These are phyloP conservation scores for Zymoseptoria pseudotritici DNA, from an alignment of 2,329 filamentous ascomycete species.

Conservation along the genomic window DNA sequence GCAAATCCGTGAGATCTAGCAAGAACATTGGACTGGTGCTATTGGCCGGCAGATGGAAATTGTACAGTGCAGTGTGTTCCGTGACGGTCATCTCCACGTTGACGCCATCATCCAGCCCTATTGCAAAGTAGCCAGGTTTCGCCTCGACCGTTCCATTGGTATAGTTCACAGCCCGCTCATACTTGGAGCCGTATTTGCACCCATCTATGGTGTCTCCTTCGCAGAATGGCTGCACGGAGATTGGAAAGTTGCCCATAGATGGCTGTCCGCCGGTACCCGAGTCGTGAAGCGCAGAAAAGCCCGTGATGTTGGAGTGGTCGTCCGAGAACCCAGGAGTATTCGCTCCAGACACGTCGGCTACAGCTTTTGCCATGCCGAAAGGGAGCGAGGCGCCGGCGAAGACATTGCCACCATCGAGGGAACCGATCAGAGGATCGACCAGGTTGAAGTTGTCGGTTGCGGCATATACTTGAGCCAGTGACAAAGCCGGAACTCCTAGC, in stretches of 20 bases:
- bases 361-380: constrained; percentile 41
- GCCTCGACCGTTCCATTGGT: constrained; percentile 45
- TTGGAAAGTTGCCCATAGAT: constrained; percentile 17
- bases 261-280: constrained; percentile 39
- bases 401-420: constrained; percentile 34
- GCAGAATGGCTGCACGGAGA: constrained; percentile 21
- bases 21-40: constrained; percentile 46
- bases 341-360: constrained; percentile 40
- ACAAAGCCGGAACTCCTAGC: not conserved
- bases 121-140: constrained; percentile 51
- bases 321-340: constrained; percentile 52
- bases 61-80: constrained; percentile 51
- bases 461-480: not conserved
- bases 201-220: constrained; percentile 17
- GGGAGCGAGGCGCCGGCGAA: constrained; percentile 34
- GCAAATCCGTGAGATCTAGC: constrained; percentile 52
- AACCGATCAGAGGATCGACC: constrained; percentile 39
- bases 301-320: constrained; percentile 37
- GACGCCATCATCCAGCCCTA: constrained; percentile 49
- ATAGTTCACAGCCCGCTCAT: constrained; percentile 43
- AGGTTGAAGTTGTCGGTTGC: constrained; percentile 18
- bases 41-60: constrained; percentile 42
- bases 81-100: constrained; percentile 53
- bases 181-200: constrained; percentile 46
- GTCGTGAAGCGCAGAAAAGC: constrained; percentile 44